These are phyloP conservation scores for Fraxinus xanthoxyloides DNA, from an alignment of 305 asterid species.

Conservation along the genomic window DNA sequence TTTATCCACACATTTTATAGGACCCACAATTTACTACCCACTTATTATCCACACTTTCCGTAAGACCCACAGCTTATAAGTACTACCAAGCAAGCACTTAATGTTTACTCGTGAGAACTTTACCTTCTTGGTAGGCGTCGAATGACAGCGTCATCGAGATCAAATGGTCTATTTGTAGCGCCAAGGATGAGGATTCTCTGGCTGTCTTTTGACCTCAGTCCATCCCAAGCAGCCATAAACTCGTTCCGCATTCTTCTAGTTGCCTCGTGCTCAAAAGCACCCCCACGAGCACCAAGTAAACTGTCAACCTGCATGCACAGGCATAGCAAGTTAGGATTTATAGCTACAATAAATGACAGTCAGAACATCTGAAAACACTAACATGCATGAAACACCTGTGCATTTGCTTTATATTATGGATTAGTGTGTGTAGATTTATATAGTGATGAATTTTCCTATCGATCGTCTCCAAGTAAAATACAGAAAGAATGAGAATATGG, in stretches of 20 bases:
- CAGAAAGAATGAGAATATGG: background rate
- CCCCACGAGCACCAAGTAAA: conserved; percentile 99
- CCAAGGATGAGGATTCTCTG: conserved; percentile 94
- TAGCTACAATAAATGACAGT: background rate
- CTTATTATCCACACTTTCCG: background rate
- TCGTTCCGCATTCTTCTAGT: conserved; percentile 98
- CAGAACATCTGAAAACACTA: background rate
- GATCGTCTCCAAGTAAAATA: background rate
- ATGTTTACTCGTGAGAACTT: conserved; percentile 3
- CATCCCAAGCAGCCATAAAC: conserved; percentile 99
- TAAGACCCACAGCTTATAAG: background rate
- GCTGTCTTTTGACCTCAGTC: conserved; percentile 91
- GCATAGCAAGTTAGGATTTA: conserved; percentile 7
- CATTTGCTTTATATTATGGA: background rate
- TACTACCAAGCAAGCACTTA: background rate
- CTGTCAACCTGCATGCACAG: conserved; percentile 78
- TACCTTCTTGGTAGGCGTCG: conserved; percentile 98
- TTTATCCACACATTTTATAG: background rate
- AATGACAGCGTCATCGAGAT: conserved; percentile 98
- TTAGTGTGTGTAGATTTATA: background rate
- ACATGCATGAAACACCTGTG: background rate
- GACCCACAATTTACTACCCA: background rate
- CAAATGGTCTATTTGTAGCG: conserved; percentile 98
- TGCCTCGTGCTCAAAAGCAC: conserved; percentile 94
- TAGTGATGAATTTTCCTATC: background rate